A percentile compares a stretch with the other conserved stretches of the same genome.
phyloP scores from a whole-genome alignment of 768 basidiomycete genomes.

The Rhodosporidiobolus odoratus region DNA sequence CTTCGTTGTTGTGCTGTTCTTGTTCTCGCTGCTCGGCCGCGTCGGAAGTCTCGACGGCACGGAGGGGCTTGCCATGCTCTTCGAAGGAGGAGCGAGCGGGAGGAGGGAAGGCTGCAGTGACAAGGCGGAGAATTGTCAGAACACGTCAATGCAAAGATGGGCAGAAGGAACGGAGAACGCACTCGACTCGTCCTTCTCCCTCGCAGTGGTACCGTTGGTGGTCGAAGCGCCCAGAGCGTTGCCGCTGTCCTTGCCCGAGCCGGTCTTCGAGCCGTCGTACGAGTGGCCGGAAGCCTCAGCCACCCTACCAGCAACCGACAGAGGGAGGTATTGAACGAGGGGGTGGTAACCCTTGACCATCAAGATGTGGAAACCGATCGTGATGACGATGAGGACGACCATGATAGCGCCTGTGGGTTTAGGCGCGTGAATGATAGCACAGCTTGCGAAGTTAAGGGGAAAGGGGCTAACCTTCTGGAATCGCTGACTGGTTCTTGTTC shows the following conservation, averaged over 20 bases:
- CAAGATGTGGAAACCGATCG: conserved; percentile 71
- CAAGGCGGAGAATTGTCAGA: too few species aligned
- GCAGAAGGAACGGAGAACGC: background rate
- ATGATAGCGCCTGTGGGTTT: conserved; percentile 58
- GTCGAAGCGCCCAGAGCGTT: background rate
- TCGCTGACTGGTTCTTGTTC: conserved; percentile 55
- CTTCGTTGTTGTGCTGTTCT: background rate
- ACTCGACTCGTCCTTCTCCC: conserved; percentile 35
- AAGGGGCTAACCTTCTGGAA: conserved; percentile 70
- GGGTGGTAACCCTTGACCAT: conserved; percentile 76
- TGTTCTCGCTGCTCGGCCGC: conserved; percentile 31
- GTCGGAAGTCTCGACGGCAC: conserved; percentile 28
- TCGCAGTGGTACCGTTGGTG: background rate
- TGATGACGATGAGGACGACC: conserved; percentile 75
- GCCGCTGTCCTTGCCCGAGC: background rate
- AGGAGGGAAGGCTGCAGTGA: conserved; percentile 27
- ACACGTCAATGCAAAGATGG: too few species aligned
- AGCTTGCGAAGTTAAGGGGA: background rate
- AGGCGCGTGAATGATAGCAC: background rate
- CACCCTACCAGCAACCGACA: conserved; percentile 68
- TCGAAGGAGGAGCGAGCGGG: conserved; percentile 23
- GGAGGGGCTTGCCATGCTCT: conserved; percentile 25
- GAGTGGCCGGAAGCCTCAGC: conserved; percentile 45
- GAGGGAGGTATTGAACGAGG: conserved; percentile 66
- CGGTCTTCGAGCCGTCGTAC: background rate